Evolutionary conservation across 352 stramenopile genomes (phyloP).

Genomic region (Peronospora destructor): DNA sequence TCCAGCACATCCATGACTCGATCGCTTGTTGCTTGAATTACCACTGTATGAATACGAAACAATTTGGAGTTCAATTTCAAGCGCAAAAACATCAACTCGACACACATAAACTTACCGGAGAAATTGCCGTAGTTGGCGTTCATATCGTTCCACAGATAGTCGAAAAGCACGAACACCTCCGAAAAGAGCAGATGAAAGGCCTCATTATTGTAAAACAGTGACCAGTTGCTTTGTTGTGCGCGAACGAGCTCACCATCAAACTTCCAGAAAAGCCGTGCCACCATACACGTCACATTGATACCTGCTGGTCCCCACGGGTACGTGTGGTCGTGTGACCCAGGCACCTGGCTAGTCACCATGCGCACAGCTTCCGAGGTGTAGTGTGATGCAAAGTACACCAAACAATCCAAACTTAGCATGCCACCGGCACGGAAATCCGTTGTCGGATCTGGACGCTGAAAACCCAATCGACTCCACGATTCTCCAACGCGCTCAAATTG

Average conservation of each 20-base stretch:
- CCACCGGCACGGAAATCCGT: constrained; percentile 81
- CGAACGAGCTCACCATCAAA: constrained; percentile 63
- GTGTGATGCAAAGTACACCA: constrained; percentile 74
- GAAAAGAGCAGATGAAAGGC: constrained; percentile 77
- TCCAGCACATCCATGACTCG: constrained; percentile 63
- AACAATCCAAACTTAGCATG: constrained; percentile 70
- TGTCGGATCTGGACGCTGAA: constrained; percentile 77
- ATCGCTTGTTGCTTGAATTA: constrained; percentile 69
- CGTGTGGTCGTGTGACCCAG: constrained; percentile 70
- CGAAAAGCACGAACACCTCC: constrained; percentile 79
- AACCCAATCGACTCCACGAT: constrained; percentile 74
- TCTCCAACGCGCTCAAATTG: constrained; percentile 68
- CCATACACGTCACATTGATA: constrained; percentile 84
- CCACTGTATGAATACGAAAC: constrained; percentile 33
- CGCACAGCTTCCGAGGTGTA: constrained; percentile 58
- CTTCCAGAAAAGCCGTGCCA: constrained; percentile 75
- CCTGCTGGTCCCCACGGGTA: constrained; percentile 79
- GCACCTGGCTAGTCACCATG: constrained; percentile 75
- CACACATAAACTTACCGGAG: constrained; percentile 34
- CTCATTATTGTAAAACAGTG: constrained; percentile 57
- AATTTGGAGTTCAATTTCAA: constrained; percentile 2
- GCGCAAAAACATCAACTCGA: neutral
- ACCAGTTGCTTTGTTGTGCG: constrained; percentile 61
- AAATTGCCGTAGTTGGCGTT: constrained; percentile 84
- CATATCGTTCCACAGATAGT: constrained; percentile 81